Percentiles rank a stretch among this genome's conserved stretches.
Conservation (phyloP, 257 asterid genomes). For the Capsicum rhomboideum region DNA sequence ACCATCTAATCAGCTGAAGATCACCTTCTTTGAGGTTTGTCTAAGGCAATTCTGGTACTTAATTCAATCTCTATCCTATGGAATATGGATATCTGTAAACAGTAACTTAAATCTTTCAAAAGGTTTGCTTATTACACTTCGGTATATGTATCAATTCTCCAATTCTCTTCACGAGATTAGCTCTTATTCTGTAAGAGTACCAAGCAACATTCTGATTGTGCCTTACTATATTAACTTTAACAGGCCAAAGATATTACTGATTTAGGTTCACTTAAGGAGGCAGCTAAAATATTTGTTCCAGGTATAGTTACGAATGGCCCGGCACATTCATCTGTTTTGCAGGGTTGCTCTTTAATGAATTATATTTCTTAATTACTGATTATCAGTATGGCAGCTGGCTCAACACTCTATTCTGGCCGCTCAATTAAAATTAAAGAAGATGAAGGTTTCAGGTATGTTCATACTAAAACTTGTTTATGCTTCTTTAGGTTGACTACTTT, state of each 20-base stretch:
- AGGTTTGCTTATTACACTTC: neutral
- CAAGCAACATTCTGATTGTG: neutral
- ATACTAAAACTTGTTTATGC: neutral
- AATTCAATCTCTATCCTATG: neutral
- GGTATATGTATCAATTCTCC: neutral
- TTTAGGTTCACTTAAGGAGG: conserved; percentile 83
- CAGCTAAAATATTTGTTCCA: conserved; percentile 85
- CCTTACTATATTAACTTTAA: neutral
- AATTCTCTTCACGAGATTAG: no score
- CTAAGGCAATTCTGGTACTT: conserved; percentile 12
- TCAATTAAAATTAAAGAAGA: conserved; percentile 79
- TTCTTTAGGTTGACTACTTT: neutral
- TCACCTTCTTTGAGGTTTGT: conserved; percentile 93
- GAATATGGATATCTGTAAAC: neutral
- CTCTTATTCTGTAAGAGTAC: neutral
- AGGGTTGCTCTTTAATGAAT: neutral
- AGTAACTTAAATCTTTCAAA: neutral
- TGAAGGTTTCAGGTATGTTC: conserved; percentile 65
- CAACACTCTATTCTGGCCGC: conserved; percentile 71
- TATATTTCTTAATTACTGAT: conserved; percentile 6
- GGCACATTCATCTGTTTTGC: conserved; percentile 6
- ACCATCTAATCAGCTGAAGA: conserved; percentile 79
- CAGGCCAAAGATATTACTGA: conserved; percentile 92
- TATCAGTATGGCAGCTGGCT: conserved; percentile 40
- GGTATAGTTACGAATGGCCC: conserved; percentile 28